These are phyloP conservation scores for Mycena indigotica DNA, from an alignment of 768 basidiomycete genomes.

Conservation along the genomic window DNA sequence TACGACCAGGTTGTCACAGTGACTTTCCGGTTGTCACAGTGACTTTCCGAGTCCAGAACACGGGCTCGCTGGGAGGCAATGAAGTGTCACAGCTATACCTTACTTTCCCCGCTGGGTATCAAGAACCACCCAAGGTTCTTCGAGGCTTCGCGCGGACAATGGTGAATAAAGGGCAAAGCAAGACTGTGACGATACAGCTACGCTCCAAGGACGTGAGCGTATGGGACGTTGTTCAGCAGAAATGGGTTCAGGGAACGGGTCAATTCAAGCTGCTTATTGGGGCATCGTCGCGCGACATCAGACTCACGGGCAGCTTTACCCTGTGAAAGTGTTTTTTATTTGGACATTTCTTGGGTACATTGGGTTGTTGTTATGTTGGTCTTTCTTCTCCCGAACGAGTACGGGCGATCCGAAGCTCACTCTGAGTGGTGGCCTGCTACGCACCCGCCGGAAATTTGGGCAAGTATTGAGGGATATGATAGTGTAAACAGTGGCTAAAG, in stretches of 20 bases:
- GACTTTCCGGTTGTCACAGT: constrained; percentile 35
- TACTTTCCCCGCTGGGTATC: constrained; percentile 26
- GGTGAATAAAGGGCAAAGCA: constrained; percentile 14
- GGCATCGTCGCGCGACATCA: constrained; percentile 26
- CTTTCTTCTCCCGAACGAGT: no score
- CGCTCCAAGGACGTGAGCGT: constrained; percentile 16
- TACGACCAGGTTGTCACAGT: constrained; percentile 32
- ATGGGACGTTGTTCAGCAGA: constrained; percentile 26
- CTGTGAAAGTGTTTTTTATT: neutral
- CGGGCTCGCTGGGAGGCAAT: constrained; percentile 29
- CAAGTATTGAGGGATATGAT: no score
- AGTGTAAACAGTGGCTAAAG: no score
- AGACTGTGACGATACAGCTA: neutral
- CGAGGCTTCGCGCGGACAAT: constrained; percentile 33
- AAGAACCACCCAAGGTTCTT: constrained; percentile 33
- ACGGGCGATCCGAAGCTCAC: no score
- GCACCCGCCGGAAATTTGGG: no score
- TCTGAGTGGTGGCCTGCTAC: no score
- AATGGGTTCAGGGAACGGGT: constrained; percentile 35
- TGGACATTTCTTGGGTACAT: no score
- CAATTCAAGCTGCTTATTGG: constrained; percentile 36
- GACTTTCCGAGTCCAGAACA: constrained; percentile 36
- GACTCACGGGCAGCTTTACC: constrained; percentile 16
- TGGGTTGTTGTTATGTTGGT: neutral
- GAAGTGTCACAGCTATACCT: constrained; percentile 29